Base-by-base conservation (phyloP, 208 protist genomes). In the Crithidia fasciculata region DNA sequence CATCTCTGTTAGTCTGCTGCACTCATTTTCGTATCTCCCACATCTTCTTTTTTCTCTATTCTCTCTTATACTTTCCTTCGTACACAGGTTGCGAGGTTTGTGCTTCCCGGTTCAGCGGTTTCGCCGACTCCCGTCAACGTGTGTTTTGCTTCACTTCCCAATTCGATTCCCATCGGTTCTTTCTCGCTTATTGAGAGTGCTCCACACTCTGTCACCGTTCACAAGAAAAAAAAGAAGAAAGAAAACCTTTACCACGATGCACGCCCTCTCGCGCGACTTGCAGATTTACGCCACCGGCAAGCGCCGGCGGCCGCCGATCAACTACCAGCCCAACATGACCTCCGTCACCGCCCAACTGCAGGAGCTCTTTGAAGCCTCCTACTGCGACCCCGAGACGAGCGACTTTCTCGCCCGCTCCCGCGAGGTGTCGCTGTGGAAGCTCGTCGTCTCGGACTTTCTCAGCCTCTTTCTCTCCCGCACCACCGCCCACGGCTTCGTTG, bases 401-500 rank as follows among this genome's bases (percentile, higher is more conserved):
- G 66, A 69, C 13, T 96, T 90, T 65, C 68, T 96, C 18, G 49
- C 64, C 50, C 36, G 67, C 2, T 82, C 74, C 8, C 63, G 74
- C 13, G 72, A 92, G 43, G 43, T 85, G 18, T 87, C 70, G 39
- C n/a, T 85, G 45, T 52, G 55, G 59, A 85, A 81, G 58, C 45
- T 89, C 15, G 47, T 92, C 28, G 1, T 89, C 10, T 67, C 81
- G 0, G 74, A 87, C 45, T 41, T 89, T 5, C 71, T 96, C 41
- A 72, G 72, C 37, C 40, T 70, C 47, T 84, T 89, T 57, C 28
- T 92, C n/a, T 96, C 89, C 6, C 86, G 81, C 56, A 96, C 92
- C 52, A 91, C 89, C 1, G 80, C 89, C 0, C 92, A 95, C 63
- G 92, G 89, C 8, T 70, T 94, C 43, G 69, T 89, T 5, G 78